phyloP scores from a whole-genome alignment of 768 basidiomycete species.

The Suillus discolor region DNA sequence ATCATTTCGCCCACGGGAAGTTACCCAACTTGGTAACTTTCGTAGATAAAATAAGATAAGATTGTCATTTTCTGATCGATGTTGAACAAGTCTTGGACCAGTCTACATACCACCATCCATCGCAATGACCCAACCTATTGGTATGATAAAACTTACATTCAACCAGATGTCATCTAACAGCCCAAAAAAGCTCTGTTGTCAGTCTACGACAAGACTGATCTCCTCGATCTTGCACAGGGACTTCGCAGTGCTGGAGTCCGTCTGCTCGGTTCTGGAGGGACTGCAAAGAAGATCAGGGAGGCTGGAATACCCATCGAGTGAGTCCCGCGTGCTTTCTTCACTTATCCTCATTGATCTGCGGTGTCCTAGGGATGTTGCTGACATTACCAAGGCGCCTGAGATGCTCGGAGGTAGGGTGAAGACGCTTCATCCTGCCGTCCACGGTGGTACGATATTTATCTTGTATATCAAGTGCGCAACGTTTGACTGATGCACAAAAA shows the following conservation, averaged over 20 bases:
- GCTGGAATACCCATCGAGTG: conserved; percentile 90
- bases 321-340: conserved; percentile 34
- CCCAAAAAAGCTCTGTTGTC: conserved; percentile 75
- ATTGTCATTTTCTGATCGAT: conserved; percentile 3
- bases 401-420: conserved; percentile 99
- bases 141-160: conserved; percentile 18
- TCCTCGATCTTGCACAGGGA: conserved; percentile 88
- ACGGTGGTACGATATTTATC: conserved; percentile 69
- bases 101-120: conserved; percentile 14
- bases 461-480: neutral
- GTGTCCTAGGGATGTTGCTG: conserved; percentile 83
- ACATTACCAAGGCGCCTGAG: conserved; percentile 97
- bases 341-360: conserved; percentile 13
- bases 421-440: conserved; percentile 96
- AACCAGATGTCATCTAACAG: conserved; percentile 6
- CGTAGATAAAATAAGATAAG: conserved; percentile 14
- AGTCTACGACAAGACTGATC: conserved; percentile 93
- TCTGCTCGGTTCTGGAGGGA: conserved; percentile 94
- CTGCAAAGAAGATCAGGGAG: conserved; percentile 96
- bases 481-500: conserved; percentile 30
- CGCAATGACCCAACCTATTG: conserved; percentile 31
- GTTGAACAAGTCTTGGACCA: neutral
- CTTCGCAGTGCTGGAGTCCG: conserved; percentile 81
- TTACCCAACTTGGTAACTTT: too few species aligned
- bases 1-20: too few species aligned